These are phyloP conservation scores for Coemansia sp. DNA, from an alignment of 192 early-diverging fungal genomes.

Conservation along the genomic window DNA sequence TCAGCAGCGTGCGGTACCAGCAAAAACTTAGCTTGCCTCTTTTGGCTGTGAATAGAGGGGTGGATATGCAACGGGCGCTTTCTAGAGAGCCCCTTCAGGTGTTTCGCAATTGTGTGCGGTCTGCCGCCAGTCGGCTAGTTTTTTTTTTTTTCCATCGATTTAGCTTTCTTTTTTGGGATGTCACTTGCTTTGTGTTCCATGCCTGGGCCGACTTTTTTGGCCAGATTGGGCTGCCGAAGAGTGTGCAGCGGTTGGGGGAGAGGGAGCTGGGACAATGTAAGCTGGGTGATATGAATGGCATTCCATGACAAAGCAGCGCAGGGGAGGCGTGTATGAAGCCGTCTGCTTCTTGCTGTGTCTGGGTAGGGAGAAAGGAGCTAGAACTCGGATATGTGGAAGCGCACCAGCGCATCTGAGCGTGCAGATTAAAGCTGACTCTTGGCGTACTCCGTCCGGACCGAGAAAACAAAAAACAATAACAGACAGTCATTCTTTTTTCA, in stretches of 20 bases:
- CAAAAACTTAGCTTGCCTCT: not conserved
- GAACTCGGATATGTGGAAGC: not conserved
- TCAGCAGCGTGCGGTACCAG: not conserved
- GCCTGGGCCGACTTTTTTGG: not conserved
- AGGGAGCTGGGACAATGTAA: not conserved
- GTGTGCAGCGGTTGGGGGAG: not conserved
- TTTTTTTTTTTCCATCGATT: not conserved
- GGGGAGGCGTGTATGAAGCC: slow-evolving; percentile 1
- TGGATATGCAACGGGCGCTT: not conserved
- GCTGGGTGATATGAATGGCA: not conserved
- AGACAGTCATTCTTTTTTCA: not conserved
- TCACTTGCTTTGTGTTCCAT: not conserved
- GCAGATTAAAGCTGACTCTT: slow-evolving; percentile 1
- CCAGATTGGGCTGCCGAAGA: not conserved
- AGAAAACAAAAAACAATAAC: slow-evolving; percentile 3
- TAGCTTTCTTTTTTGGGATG: not conserved
- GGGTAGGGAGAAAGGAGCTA: not conserved
- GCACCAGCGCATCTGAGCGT: not conserved
- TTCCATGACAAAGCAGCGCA: slow-evolving; percentile 6
- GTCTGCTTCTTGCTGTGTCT: not conserved
- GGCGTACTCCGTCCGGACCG: not conserved
- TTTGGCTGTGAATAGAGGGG: not conserved
- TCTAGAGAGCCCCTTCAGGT: not conserved
- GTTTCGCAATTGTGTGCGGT: not conserved
- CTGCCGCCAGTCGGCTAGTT: not conserved